These are phyloP conservation scores for Pycnococcus provasolii DNA, from an alignment of 139 green algal genomes.

Conservation along the genomic window DNA sequence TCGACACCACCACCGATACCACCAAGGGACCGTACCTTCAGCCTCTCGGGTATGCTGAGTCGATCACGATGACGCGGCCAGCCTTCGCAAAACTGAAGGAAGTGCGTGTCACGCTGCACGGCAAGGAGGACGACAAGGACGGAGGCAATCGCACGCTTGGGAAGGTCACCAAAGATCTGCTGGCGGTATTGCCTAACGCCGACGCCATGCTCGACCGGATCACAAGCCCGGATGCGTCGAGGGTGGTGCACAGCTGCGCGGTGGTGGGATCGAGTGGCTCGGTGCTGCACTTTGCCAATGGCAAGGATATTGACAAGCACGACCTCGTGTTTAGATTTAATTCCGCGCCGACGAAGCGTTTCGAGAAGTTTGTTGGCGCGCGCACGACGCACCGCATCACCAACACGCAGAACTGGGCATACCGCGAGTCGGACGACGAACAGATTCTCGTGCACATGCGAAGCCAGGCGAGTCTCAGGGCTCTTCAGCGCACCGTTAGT, in stretches of 20 bases:
- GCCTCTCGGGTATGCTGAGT: no score
- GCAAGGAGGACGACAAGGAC: conserved; percentile 26
- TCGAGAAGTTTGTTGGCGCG: conserved; percentile 6
- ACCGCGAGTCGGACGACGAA: conserved; percentile 10
- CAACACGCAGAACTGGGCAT: conserved; percentile 23
- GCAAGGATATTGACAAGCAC: conserved; percentile 12
- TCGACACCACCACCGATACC: no score
- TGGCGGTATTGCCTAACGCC: background rate
- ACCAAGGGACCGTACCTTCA: no score
- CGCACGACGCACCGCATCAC: conserved; percentile 27
- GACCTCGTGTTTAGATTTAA: conserved; percentile 15
- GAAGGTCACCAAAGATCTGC: conserved; percentile 4
- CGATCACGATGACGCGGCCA: no score
- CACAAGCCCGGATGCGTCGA: background rate
- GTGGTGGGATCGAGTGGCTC: conserved; percentile 11
- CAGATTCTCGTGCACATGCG: conserved; percentile 19
- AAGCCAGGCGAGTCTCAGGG: conserved; percentile 6
- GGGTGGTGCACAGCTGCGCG: conserved; percentile 8
- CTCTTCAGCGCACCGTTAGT: background rate
- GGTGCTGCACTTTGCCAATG: conserved; percentile 1
- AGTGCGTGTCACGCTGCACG: background rate
- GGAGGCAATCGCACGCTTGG: conserved; percentile 10
- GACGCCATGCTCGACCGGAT: background rate
- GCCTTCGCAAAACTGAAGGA: no score
- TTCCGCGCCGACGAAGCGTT: background rate